A percentile compares a stretch with the other conserved stretches of the same genome.
Conservation (phyloP, 192 early-diverging fungal genomes). For the Coemansia sp. region DNA sequence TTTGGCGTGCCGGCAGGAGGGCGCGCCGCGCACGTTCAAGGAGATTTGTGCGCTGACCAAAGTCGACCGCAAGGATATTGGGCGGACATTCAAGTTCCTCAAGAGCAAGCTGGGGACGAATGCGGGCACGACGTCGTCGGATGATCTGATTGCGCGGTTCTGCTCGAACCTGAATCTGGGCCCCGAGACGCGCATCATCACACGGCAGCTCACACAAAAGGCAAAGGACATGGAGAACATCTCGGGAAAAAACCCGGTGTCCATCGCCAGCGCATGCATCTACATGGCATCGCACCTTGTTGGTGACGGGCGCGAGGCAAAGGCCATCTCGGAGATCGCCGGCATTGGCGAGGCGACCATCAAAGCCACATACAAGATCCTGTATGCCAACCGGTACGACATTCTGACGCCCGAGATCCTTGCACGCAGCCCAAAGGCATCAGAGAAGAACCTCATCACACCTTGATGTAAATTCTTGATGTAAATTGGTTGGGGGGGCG, state of each 20-base stretch:
- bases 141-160: slow-evolving; percentile 80
- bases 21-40: slow-evolving; percentile 85
- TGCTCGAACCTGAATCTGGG: slow-evolving; percentile 73
- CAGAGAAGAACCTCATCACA: slow-evolving; percentile 24
- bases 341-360: slow-evolving; percentile 94
- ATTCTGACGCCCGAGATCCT: slow-evolving; percentile 55
- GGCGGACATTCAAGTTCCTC: slow-evolving; percentile 64
- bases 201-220: slow-evolving; percentile 67
- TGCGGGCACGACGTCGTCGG: slow-evolving; percentile 65
- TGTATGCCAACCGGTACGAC: slow-evolving; percentile 60
- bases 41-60: slow-evolving; percentile 91
- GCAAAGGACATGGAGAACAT: slow-evolving; percentile 83
- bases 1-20: slow-evolving; percentile 85
- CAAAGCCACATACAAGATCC: slow-evolving; percentile 76
- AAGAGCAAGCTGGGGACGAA: slow-evolving; percentile 59
- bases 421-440: slow-evolving; percentile 20
- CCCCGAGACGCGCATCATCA: slow-evolving; percentile 68
- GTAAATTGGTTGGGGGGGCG: background rate
- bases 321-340: slow-evolving; percentile 78
- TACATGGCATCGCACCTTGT: slow-evolving; percentile 82
- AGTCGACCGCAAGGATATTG: slow-evolving; percentile 93
- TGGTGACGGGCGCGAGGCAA: slow-evolving; percentile 64
- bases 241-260: slow-evolving; percentile 91
- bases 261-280: slow-evolving; percentile 90
- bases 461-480: background rate